These are phyloP conservation scores for Handroanthus guayacan DNA, from an alignment of 257 asterid species.

Conservation along the genomic window DNA sequence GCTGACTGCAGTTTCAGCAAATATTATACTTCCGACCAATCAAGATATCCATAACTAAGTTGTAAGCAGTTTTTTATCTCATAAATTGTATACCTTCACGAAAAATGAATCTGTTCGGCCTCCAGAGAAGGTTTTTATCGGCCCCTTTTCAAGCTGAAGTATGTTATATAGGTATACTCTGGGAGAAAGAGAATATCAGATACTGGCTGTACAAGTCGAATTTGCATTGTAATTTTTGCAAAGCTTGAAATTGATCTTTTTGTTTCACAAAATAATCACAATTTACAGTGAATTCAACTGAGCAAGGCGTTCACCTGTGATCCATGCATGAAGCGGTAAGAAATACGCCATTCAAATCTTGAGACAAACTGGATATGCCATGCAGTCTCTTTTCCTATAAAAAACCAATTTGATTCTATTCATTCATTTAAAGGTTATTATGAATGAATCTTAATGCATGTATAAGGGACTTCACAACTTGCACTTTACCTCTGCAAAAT, in stretches of 20 bases:
- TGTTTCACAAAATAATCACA: background rate
- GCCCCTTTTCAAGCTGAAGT: conserved; percentile 86
- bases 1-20: conserved; percentile 64
- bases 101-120: conserved; percentile 80
- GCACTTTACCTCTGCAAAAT: background rate
- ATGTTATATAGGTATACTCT: conserved; percentile 85
- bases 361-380: conserved; percentile 92
- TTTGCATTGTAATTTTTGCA: background rate
- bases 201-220: conserved; percentile 5
- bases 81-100: conserved; percentile 67
- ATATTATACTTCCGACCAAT: conserved; percentile 29
- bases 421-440: background rate
- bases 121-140: conserved; percentile 71
- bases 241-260: background rate
- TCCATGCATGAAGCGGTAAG: conserved; percentile 95
- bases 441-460: conserved; percentile 17
- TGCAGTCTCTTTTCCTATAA: conserved; percentile 68
- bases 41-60: background rate
- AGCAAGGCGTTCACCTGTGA: conserved; percentile 62
- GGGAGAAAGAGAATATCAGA: conserved; percentile 39
- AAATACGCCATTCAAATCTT: conserved; percentile 83
- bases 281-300: background rate
- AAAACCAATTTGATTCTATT: conserved; percentile 34
- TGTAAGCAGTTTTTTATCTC: background rate
- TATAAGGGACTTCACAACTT: background rate